A percentile compares a stretch with the other conserved stretches of the same genome.
Conservation (phyloP, 2,329 filamentous ascomycete species). For the Ascochyta koolunga region DNA sequence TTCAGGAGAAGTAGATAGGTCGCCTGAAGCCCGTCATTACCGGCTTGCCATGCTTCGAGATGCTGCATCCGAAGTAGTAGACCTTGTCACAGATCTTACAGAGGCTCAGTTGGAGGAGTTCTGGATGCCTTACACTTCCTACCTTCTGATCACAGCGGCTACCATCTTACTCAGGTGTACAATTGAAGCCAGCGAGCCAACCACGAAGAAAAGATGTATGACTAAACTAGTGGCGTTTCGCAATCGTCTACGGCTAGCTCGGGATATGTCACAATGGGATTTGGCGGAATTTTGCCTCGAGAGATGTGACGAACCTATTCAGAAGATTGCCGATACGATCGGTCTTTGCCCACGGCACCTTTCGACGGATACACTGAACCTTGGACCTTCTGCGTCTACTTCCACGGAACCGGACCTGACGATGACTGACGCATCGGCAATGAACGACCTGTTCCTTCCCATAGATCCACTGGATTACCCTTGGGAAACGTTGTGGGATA, state of each 20-base stretch:
- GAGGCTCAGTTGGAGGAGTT: slow-evolving; percentile 24
- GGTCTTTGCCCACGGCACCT: background rate
- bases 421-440: background rate
- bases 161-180: slow-evolving; percentile 26
- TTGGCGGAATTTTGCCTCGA: slow-evolving; percentile 30
- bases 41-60: slow-evolving; percentile 19
- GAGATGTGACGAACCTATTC: slow-evolving; percentile 27
- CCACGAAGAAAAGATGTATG: slow-evolving; percentile 11
- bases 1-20: background rate
- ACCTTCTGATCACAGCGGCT: slow-evolving; percentile 24
- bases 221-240: slow-evolving; percentile 16
- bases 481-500: slow-evolving; percentile 26
- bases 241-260: slow-evolving; percentile 15
- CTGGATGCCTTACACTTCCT: slow-evolving; percentile 30
- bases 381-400: background rate
- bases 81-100: slow-evolving; percentile 14
- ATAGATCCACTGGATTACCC: slow-evolving; percentile 23
- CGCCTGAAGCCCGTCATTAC: slow-evolving; percentile 15
- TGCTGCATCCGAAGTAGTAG: slow-evolving; percentile 11
- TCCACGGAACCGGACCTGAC: background rate
- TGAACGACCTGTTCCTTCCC: slow-evolving; percentile 14
- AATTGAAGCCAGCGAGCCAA: slow-evolving; percentile 18
- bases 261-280: slow-evolving; percentile 18
- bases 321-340: slow-evolving; percentile 23
- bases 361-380: background rate